Conservation (phyloP, 306 rosid species). For the Hippophae tibetana region DNA sequence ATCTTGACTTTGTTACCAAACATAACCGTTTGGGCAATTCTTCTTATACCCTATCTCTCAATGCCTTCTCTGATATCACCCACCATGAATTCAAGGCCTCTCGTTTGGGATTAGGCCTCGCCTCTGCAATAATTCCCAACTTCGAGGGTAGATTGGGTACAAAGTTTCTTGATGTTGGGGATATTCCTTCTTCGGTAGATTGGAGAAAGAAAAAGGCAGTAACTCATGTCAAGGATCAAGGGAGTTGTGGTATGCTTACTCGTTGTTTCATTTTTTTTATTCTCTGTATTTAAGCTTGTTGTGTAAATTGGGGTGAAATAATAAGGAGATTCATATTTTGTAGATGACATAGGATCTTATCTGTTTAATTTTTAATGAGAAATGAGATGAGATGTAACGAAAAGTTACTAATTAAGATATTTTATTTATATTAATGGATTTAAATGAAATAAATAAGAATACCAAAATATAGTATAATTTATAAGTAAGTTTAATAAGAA, state of each 20-base stretch:
- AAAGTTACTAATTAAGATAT: too few relatives aligned
- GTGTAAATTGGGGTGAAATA: neutral
- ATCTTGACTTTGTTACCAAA: constrained; percentile 39
- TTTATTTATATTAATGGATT: too few relatives aligned
- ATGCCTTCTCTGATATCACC: constrained; percentile 77
- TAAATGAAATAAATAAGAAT: too few relatives aligned
- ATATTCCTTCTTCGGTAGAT: constrained; percentile 64
- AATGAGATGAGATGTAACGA: too few relatives aligned
- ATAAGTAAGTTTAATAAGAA: too few relatives aligned
- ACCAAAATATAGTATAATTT: too few relatives aligned
- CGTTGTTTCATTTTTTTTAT: neutral
- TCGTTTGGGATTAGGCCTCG: constrained; percentile 65
- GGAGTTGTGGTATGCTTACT: constrained; percentile 53
- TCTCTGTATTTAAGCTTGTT: neutral
- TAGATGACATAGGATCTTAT: too few relatives aligned
- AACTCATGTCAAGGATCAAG: constrained; percentile 72
- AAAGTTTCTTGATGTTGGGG: constrained; percentile 5
- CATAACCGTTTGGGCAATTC: constrained; percentile 48
- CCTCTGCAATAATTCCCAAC: constrained; percentile 30
- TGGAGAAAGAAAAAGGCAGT: constrained; percentile 80
- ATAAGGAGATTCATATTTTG: neutral
- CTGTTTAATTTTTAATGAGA: too few relatives aligned
- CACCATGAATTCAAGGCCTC: constrained; percentile 71
- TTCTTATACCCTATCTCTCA: constrained; percentile 55
- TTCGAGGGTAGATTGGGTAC: constrained; percentile 14